These are phyloP conservation scores for Candolleomyces aberdarensis DNA, from an alignment of 768 basidiomycete species.

Conservation along the genomic window DNA sequence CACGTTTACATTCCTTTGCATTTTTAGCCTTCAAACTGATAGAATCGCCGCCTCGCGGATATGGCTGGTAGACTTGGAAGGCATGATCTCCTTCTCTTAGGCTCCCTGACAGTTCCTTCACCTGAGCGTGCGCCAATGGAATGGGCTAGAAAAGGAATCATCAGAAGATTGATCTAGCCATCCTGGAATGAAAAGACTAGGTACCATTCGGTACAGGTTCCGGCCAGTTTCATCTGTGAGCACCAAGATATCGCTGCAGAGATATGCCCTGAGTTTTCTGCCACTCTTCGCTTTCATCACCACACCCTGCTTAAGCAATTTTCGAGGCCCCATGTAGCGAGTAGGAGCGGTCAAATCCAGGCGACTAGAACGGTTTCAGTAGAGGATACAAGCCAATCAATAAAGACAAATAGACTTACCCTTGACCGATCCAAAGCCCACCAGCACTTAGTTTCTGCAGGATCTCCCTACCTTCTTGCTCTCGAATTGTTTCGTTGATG, in stretches of 20 bases:
- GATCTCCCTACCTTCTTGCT: conserved; percentile 78
- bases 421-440: conserved; percentile 80
- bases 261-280: conserved; percentile 66
- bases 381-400: neutral
- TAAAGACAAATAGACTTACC: conserved; percentile 38
- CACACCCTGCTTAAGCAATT: conserved; percentile 74
- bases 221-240: conserved; percentile 71
- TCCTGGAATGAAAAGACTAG: conserved; percentile 18
- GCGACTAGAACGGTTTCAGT: conserved; percentile 37
- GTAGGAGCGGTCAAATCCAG: conserved; percentile 92
- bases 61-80: conserved; percentile 64
- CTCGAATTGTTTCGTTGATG: conserved; percentile 88
- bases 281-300: conserved; percentile 84
- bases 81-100: conserved; percentile 62
- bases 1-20: conserved; percentile 54
- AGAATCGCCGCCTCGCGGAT: conserved; percentile 72
- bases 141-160: conserved; percentile 51
- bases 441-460: conserved; percentile 71
- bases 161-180: neutral
- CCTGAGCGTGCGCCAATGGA: conserved; percentile 61
- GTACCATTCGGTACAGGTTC: conserved; percentile 80
- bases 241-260: conserved; percentile 90
- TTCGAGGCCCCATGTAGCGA: conserved; percentile 76
- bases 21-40: conserved; percentile 58
- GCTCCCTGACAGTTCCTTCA: conserved; percentile 49